Percentiles rank a stretch among this genome's conserved stretches.
phyloP scores from a whole-genome alignment of 225 moss, liverwort and hornwort species.

The Marchantia polymorpha region DNA sequence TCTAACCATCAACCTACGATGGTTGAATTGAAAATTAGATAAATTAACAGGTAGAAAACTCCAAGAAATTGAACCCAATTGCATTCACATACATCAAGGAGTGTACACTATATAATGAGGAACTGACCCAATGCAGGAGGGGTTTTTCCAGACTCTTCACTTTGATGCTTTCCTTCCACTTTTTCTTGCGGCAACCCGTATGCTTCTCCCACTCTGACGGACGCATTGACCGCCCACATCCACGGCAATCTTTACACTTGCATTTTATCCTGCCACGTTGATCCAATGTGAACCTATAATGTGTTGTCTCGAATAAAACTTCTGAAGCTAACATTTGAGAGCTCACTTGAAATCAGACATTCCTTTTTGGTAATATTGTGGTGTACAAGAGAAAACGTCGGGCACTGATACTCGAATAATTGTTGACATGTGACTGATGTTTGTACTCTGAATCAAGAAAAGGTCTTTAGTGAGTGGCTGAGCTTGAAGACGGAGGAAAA shows the following conservation, averaged over 20 bases:
- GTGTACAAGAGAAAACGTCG: too few species aligned
- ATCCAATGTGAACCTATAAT: background rate
- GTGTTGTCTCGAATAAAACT: background rate
- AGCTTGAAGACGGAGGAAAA: background rate
- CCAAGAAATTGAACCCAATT: background rate
- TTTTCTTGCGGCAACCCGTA: conserved; percentile 97
- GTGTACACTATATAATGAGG: background rate
- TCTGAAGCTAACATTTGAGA: background rate
- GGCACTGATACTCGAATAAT: too few species aligned
- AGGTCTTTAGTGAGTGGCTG: background rate
- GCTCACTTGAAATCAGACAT: background rate
- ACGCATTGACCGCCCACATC: conserved; percentile 72
- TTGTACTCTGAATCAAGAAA: background rate
- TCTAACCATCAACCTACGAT: too few species aligned
- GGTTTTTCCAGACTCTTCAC: conserved; percentile 60
- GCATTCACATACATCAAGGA: background rate
- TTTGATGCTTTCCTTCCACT: conserved; percentile 99
- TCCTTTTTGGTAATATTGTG: background rate
- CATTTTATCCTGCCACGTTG: conserved; percentile 72
- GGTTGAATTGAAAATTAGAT: too few species aligned
- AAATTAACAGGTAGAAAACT: too few species aligned
- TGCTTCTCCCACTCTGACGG: conserved; percentile 99
- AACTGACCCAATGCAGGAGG: conserved; percentile 74
- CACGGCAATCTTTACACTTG: conserved; percentile 73
- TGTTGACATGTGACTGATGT: too few species aligned